Base-by-base conservation (phyloP, 192 early-diverging fungal genomes). In the Rhizoclosmatium globosum region DNA sequence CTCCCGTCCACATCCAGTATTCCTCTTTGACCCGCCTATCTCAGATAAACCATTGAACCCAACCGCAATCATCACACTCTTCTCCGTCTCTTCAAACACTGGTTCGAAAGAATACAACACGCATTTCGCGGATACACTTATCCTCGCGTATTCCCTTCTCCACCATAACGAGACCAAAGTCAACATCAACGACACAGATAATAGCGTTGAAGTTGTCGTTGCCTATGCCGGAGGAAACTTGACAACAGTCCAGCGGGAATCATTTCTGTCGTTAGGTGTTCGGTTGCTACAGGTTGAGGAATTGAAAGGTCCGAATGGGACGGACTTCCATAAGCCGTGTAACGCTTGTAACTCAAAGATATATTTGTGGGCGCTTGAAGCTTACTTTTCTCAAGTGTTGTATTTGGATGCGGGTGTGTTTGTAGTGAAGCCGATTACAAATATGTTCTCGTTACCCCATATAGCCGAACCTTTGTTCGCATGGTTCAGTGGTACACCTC, bases 221-320 rank as follows among this genome's bases (percentile, higher is more conserved):
- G 69, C 69, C 53, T 15, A 53, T 56, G 39, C 50, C 4, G 67
- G 53, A n/a, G 50, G 67, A 23, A 13, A 71, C n/a, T 56, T 71
- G 47, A 7, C n/a, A 3, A 31, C 6, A 17, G n/a, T 4, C 53
- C 17, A 71, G 21, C 69, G 53, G 17, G 50, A 11, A 3, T 57
- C 53, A 41, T 39, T 71, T 4, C 50, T 47, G 7, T 21, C 6
- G 4, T 15, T 71, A 1, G 69, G 69, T 21, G 69, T 31, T 4
- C 13, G 69, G 46, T 39, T 62, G 21, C 21, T 62, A 19, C 23
- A 39, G 4, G 6, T 62, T 39, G 11, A 9, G 15, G 60, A 62
- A 19, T 56, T 56, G 53, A 9, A 9, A 9, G 53, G 11, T n/a
- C 11, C 19, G 53, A 56, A 56, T n/a, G 19, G 11, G 19, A 56